These are phyloP conservation scores for Daedaleopsis sinensis DNA, from an alignment of 768 basidiomycete genomes.

Conservation along the genomic window DNA sequence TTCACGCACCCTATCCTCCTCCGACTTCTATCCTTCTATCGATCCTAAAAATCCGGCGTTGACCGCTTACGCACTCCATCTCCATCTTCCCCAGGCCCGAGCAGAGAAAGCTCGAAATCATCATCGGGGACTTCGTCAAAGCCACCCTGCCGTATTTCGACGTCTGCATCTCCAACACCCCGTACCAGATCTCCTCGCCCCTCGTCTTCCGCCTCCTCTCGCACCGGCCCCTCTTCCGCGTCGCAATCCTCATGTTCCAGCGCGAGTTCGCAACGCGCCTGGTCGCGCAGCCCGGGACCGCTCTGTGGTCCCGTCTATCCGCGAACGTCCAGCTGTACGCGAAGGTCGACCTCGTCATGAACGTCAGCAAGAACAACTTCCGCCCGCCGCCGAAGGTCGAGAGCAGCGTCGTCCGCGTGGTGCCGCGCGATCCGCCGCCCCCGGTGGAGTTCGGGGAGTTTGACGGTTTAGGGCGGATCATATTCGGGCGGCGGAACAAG, in stretches of 20 bases:
- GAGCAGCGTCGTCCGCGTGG: conserved; percentile 87
- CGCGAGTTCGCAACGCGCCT: conserved; percentile 96
- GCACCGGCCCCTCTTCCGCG: conserved; percentile 91
- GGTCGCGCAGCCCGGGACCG: conserved; percentile 79
- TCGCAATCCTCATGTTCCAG: conserved; percentile 99
- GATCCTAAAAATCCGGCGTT: background rate
- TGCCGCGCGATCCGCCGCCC: conserved; percentile 92
- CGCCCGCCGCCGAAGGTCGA: conserved; percentile 95
- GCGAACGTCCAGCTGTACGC: conserved; percentile 98
- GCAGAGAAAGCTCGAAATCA: conserved; percentile 91
- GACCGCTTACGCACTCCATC: background rate
- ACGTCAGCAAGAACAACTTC: conserved; percentile 97
- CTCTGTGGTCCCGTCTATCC: conserved; percentile 90
- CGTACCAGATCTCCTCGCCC: conserved; percentile 98
- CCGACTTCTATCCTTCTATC: no score
- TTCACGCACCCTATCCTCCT: no score
- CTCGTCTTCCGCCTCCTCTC: conserved; percentile 97
- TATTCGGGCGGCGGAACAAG: conserved; percentile 91
- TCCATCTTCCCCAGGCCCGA: conserved; percentile 67
- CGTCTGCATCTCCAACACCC: conserved; percentile 99
- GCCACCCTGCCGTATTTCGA: conserved; percentile 98
- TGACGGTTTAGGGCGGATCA: conserved; percentile 89
- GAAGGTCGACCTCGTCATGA: conserved; percentile 94
- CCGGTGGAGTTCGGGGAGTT: conserved; percentile 97
- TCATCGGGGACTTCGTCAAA: conserved; percentile 98